Evolutionary conservation across 2,329 filamentous ascomycete species (phyloP).

Genomic region (Arachnomyces sp.): DNA sequence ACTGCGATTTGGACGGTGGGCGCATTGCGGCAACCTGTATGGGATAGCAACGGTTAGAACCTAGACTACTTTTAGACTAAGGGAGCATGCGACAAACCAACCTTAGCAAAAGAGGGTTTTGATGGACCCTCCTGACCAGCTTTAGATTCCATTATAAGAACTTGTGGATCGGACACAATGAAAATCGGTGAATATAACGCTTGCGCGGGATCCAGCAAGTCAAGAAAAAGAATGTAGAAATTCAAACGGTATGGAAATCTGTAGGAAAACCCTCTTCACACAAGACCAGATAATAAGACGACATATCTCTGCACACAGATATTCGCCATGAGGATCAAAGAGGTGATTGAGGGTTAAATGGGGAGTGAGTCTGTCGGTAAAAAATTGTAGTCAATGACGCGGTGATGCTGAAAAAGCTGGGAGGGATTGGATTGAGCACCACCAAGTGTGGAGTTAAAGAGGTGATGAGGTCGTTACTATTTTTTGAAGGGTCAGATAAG

Average conservation of each 20-base stretch:
- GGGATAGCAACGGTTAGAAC: constrained; percentile 14
- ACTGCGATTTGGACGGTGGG: constrained; percentile 22
- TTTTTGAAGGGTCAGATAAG: too few relatives aligned
- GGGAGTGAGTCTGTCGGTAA: constrained; percentile 9
- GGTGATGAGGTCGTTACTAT: too few relatives aligned
- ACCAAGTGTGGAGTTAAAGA: too few relatives aligned
- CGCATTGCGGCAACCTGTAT: constrained; percentile 37
- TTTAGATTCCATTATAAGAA: constrained; percentile 13
- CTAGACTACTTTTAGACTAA: constrained; percentile 6
- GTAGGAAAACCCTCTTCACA: constrained; percentile 35
- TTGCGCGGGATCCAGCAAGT: constrained; percentile 12
- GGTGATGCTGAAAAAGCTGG: too few relatives aligned
- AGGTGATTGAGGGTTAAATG: constrained; percentile 17
- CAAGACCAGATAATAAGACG: constrained; percentile 35
- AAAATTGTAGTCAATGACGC: too few relatives aligned
- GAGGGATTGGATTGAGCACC: too few relatives aligned
- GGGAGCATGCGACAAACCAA: constrained; percentile 29
- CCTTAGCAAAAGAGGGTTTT: constrained; percentile 67
- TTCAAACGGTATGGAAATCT: constrained; percentile 28
- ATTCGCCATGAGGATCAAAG: constrained; percentile 33
- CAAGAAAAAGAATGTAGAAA: constrained; percentile 16
- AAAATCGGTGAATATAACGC: constrained; percentile 16
- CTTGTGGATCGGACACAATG: not conserved
- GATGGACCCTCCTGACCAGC: constrained; percentile 20
- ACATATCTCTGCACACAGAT: constrained; percentile 36